Evolutionary conservation across 495 filamentous ascomycete species (phyloP), one percentile per base, ranked within the genome.

Genomic region (Rostrohypoxylon terebratum): DNA sequence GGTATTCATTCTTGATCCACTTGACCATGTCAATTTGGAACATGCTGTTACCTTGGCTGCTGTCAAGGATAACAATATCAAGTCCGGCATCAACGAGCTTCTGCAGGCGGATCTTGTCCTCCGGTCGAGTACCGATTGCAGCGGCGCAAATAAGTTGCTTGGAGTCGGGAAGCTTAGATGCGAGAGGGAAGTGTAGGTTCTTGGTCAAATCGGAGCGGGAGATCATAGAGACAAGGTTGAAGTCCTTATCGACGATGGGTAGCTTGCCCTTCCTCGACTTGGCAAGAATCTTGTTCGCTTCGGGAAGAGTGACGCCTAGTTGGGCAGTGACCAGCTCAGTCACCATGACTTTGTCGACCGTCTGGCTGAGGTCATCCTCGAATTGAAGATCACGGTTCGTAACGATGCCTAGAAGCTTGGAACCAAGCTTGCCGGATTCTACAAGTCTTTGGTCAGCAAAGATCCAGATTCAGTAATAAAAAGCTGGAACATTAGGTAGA

Each of bases 201-300:
- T 99, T 99, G 86, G 94, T 98, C 80, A 99, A 84, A 83, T 99
- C 96, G 63, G 94, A 96, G 77, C 96, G 93, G 25, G 94, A 97
- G 73, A 99, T 93, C 79, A 99, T 91, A 33, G 96, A 96, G 45
- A 97, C 90, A 23, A 98, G 88, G 83, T 97, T 97, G 66, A 91
- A 91, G 28, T 90, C 83, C 40, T 87, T 80, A 80, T 99, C 96
- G 34, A 99, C 91, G 69, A 98, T 97, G 42, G 96, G 96, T 51
- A 99, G 90, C 85, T 99, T 99, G 82, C 96, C 96, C 86, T 98
- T 99, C 90, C 98, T 98, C 28, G 96, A 98, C 78, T 91, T 89
- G 75, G 92, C 91, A 20, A 99, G 91, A 74, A 98, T 96, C 59
- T 88, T 88, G 81, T 99, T 99, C 72, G 96, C 96, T 81, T 97